Percentiles rank a stretch among this genome's conserved stretches.
Evolutionary conservation across 331 rosid genomes (phyloP).

Genomic region (Malus hybrid): DNA sequence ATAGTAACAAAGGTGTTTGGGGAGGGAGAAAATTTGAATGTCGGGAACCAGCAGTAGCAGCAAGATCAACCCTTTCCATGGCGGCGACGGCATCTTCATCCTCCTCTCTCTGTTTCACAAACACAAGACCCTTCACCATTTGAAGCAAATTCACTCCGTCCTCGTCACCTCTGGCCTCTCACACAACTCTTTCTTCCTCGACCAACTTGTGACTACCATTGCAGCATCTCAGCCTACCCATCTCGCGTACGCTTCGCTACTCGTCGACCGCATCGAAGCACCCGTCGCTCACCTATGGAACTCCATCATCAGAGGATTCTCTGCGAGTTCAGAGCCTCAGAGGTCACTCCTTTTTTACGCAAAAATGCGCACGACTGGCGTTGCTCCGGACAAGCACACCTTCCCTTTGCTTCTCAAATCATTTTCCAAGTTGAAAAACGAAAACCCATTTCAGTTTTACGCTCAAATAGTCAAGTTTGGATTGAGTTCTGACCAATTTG

Average conservation of each 20-base stretch:
- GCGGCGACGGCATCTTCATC: background rate
- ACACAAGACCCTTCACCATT: background rate
- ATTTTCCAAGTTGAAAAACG: background rate
- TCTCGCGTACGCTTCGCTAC: background rate
- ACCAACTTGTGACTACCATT: background rate
- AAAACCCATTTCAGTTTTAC: conserved; percentile 3
- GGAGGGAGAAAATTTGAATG: background rate
- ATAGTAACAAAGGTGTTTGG: background rate
- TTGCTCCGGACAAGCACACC: background rate
- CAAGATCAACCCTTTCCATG: background rate
- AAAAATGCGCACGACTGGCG: background rate
- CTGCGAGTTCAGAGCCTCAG: background rate
- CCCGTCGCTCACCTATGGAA: conserved; percentile 5
- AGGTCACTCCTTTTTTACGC: background rate
- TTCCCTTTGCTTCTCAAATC: conserved; percentile 9
- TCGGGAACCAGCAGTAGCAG: background rate
- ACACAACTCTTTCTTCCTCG: background rate
- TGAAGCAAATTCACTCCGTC: conserved; percentile 4
- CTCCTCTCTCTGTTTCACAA: background rate
- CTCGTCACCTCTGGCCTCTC: background rate
- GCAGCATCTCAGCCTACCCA: background rate
- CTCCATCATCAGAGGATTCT: conserved; percentile 7
- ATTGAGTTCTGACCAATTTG: conserved; percentile 39
- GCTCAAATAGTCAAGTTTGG: conserved; percentile 32
- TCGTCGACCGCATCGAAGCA: background rate